These are phyloP conservation scores for Sarocladium oryzae DNA, from an alignment of 2,329 filamentous ascomycete genomes.

Conservation along the genomic window DNA sequence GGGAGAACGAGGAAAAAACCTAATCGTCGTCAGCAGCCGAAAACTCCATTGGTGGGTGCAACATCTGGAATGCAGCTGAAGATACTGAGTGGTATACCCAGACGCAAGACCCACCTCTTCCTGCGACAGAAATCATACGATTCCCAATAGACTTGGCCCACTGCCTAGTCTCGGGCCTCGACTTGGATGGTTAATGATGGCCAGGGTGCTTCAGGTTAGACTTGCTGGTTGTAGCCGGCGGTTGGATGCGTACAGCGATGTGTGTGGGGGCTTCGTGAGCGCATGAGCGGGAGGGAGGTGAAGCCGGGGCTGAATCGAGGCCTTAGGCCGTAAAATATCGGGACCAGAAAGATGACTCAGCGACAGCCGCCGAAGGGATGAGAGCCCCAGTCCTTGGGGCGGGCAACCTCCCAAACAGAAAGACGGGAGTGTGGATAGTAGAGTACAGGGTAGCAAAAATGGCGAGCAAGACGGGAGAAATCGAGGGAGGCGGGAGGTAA, in stretches of 20 bases:
- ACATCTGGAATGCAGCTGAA: conserved; percentile 1
- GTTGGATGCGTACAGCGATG: background rate
- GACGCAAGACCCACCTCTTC: background rate
- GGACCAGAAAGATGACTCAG: no score
- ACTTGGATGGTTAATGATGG: background rate
- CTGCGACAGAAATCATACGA: conserved; percentile 9
- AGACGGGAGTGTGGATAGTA: no score
- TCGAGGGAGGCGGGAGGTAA: no score
- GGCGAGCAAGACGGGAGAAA: no score
- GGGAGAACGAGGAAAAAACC: background rate
- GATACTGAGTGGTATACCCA: background rate
- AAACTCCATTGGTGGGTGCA: no score
- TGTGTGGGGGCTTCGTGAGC: background rate
- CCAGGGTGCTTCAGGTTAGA: background rate
- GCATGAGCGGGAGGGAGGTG: conserved; percentile 11
- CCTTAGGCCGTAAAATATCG: no score
- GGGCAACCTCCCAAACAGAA: no score
- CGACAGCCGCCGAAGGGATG: no score
- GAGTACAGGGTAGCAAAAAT: no score
- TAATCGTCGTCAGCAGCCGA: no score
- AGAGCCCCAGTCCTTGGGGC: no score
- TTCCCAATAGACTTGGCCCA: conserved; percentile 5
- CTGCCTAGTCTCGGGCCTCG: conserved; percentile 4
- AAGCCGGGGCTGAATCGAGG: conserved; percentile 6
- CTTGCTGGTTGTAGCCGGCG: background rate